Evolutionary conservation across 805 yeast genomes (phyloP), one percentile per base, ranked within the genome.

Genomic region (Wickerhamiella qilinensis): DNA sequence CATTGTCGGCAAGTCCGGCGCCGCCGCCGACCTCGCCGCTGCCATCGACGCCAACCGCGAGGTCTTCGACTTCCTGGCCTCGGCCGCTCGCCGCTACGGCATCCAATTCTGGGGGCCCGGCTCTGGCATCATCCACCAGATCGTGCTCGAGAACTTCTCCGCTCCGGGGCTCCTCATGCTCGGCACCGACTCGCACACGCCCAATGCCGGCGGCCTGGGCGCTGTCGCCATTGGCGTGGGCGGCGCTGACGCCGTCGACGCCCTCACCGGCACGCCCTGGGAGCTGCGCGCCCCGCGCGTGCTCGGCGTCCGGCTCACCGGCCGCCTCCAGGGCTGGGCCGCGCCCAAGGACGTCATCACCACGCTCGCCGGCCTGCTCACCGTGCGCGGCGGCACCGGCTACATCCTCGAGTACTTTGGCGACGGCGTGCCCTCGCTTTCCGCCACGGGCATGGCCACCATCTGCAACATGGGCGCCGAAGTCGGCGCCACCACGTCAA

Each of bases 381-480:
- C 97, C 36, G 98, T 91, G 43, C 78, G 91, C 64, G 98, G 98
- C 60, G 98, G 98, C 61, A 91, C 98, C 39, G 97, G 97, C 46
- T 76, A 68, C 59, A 85, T 91, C 54, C 86, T 91, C 38, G 98
- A 91, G 66, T 91, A 91, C 67, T 88, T 83, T 56, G 98, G 98
- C 56, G 84, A 77, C 39, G 98, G 98, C 65, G 93, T 85, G 34
- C 67, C 77, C 45, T 66, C 79, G 39, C 72, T 91, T 53, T 78
- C 93, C 19, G 84, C 94, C 67, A 91, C 98, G 27, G 98, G 98
- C 67, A 91, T 91, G 98, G 98, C 94, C 45, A 91, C 98, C 44
- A 88, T 91, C 60, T 88, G 97, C 72, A 91, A 91, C 64, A 91
- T 91, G 98, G 98, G 98, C 59, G 98, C 98, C 39, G 98, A 91